These are phyloP conservation scores for Alternaria arbusti DNA, from an alignment of 2,329 filamentous ascomycete genomes.

Conservation along the genomic window DNA sequence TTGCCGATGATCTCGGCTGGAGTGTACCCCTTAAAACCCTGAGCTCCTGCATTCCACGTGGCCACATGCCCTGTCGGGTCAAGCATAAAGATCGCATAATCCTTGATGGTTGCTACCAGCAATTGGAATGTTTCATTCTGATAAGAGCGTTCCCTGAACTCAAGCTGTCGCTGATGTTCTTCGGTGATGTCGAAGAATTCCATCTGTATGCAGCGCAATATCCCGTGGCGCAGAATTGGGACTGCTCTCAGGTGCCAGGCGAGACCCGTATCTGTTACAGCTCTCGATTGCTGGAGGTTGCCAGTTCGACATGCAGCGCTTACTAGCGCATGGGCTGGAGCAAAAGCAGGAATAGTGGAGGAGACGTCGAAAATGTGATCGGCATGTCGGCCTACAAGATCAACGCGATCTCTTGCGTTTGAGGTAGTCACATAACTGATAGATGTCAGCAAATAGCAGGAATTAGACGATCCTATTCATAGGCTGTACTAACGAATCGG, in stretches of 20 bases:
- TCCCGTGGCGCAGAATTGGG: slow-evolving; percentile 52
- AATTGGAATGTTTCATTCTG: slow-evolving; percentile 65
- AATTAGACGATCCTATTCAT: background rate
- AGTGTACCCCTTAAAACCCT: slow-evolving; percentile 63
- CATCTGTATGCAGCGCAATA: slow-evolving; percentile 52
- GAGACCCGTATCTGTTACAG: slow-evolving; percentile 29
- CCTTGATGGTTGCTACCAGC: slow-evolving; percentile 65
- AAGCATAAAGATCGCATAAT: slow-evolving; percentile 69
- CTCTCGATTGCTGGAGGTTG: slow-evolving; percentile 44
- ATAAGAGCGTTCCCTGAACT: slow-evolving; percentile 52
- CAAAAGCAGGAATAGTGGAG: slow-evolving; percentile 46
- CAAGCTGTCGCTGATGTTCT: slow-evolving; percentile 42
- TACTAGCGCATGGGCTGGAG: slow-evolving; percentile 47
- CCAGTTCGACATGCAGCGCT: slow-evolving; percentile 47
- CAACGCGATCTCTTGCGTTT: slow-evolving; percentile 37
- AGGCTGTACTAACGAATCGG: slow-evolving; percentile 41
- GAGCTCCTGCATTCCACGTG: slow-evolving; percentile 65
- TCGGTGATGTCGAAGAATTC: slow-evolving; percentile 51
- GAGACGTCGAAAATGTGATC: slow-evolving; percentile 48
- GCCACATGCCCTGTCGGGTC: slow-evolving; percentile 62
- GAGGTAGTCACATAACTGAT: slow-evolving; percentile 44
- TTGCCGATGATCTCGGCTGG: slow-evolving; percentile 62
- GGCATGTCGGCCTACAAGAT: slow-evolving; percentile 47
- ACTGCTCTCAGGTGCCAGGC: slow-evolving; percentile 50
- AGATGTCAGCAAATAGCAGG: background rate